A percentile compares a stretch with the other conserved stretches of the same genome.
Evolutionary conservation across 2,329 filamentous ascomycete genomes (phyloP).

Genomic region (Nemania abortiva): DNA sequence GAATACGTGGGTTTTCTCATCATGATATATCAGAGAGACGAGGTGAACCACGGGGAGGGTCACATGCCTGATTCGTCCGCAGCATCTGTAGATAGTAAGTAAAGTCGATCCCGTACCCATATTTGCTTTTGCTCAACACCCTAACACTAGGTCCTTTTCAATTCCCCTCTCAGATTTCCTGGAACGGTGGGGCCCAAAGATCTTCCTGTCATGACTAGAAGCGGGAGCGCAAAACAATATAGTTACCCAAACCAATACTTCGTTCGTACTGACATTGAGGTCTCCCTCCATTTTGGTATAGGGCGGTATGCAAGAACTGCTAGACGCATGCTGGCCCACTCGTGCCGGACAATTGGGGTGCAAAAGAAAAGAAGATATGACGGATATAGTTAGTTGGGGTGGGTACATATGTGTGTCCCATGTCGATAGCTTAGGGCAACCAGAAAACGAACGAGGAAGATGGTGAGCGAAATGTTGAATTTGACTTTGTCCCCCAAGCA

Average conservation of each 20-base stretch:
- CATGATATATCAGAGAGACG: constrained; percentile 33
- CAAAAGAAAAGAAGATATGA: constrained; percentile 33
- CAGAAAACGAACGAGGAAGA: constrained; percentile 27
- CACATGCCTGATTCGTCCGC: constrained; percentile 37
- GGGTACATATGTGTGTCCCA: constrained; percentile 36
- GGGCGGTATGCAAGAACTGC: constrained; percentile 37
- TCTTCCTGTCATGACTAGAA: constrained; percentile 34
- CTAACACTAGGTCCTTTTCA: constrained; percentile 32
- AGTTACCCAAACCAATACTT: constrained; percentile 30
- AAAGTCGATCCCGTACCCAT: constrained; percentile 29
- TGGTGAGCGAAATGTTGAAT: constrained; percentile 23
- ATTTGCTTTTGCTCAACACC: constrained; percentile 40
- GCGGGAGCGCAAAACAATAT: constrained; percentile 31
- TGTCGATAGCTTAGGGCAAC: constrained; percentile 34
- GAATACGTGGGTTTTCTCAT: constrained; percentile 30
- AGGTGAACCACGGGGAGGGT: constrained; percentile 30
- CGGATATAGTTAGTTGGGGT: constrained; percentile 39
- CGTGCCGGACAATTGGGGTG: constrained; percentile 43
- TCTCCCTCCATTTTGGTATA: constrained; percentile 34
- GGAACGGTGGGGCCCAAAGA: constrained; percentile 37
- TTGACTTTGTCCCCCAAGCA: constrained; percentile 19
- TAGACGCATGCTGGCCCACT: constrained; percentile 41
- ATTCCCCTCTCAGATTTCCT: constrained; percentile 25
- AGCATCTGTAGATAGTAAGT: constrained; percentile 34
- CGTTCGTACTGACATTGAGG: constrained; percentile 35